These are phyloP conservation scores for Xerocomellus amylosporus DNA, from an alignment of 768 basidiomycete species.

Conservation along the genomic window DNA sequence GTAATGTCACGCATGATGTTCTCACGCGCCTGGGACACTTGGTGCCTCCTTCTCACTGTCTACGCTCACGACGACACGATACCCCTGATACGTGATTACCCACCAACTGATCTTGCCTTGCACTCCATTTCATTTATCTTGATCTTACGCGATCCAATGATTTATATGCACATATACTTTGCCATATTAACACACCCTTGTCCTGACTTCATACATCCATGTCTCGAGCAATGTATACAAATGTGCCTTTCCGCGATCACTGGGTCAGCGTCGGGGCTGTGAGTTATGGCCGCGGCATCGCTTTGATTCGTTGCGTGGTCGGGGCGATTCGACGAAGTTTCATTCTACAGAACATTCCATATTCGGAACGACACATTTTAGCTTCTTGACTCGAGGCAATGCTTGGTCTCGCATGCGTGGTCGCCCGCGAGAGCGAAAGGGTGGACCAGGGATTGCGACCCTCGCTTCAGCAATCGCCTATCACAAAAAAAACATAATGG, in stretches of 20 bases:
- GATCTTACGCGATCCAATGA: conserved; percentile 26
- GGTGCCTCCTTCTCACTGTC: conserved; percentile 15
- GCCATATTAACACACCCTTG: conserved; percentile 5
- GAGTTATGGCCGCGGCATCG: conserved; percentile 1
- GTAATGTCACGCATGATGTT: conserved; percentile 24
- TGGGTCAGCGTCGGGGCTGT: conserved; percentile 6
- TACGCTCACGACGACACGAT: conserved; percentile 25
- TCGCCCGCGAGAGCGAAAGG: not conserved
- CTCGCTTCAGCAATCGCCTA: conserved; percentile 11
- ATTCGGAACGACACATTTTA: conserved; percentile 15
- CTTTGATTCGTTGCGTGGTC: not conserved
- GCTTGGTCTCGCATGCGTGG: conserved; percentile 13
- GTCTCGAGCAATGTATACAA: conserved; percentile 15
- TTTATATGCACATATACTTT: conserved; percentile 30
- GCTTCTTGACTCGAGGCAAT: conserved; percentile 15
- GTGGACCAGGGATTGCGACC: conserved; percentile 11
- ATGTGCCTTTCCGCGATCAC: conserved; percentile 8
- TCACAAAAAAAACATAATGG: conserved; percentile 6
- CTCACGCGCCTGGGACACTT: conserved; percentile 16
- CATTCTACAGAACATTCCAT: conserved; percentile 29
- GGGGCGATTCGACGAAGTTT: conserved; percentile 12
- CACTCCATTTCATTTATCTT: conserved; percentile 14
- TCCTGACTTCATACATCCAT: conserved; percentile 5
- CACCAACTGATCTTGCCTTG: conserved; percentile 14
- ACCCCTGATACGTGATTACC: conserved; percentile 37